Base-by-base conservation (phyloP, 2,329 filamentous ascomycete species). In the Microdochium trichocladiopsis region DNA sequence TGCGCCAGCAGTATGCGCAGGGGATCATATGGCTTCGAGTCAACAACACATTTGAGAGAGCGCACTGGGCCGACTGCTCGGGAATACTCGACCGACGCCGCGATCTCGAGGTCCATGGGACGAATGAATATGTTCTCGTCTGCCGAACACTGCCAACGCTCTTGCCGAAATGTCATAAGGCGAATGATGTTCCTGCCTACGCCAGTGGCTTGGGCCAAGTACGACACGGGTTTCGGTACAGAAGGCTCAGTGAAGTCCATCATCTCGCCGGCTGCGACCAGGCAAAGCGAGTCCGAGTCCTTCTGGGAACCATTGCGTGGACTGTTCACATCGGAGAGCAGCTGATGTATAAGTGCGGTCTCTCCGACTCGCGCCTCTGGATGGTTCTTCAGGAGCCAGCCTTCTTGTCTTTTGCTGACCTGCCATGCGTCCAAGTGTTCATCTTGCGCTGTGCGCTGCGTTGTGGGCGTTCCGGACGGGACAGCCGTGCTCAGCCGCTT, bases 221-320 rank as follows among this genome's bases (percentile, higher is more conserved):
- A 64, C 2, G 70, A 66, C 12, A 65, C 64, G 16, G 61, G 63
- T 1, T 52, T 57, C 28, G 57, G 47, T 28, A 51, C 61, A 25
- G 52, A 58, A 2, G 61, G 58, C 18, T 65, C 52, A 37, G 67
- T 71, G 18, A 67, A 55, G 56, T 80, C 70, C 2, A 69, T 64
- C 56, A 82, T 73, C 52, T 80, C 76, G 1, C 84, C 84, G 25
- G 82, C 69, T 2, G 78, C 76, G 22, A 89, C 70, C 4, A 86
- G 62, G 10, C 68, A 56, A n/a, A 56, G 56, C 52, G 55, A 54
- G 50, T 49, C 51, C 25, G 28, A 54, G 47, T 49, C 54, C n/a
- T 24, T 48, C 9, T 33, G 47, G 23, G 54, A 25, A 49, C n/a
- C 22, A 5, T 56, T 36, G 18, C 18, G 45, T 16, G 45, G 36